Evolutionary conservation across 495 filamentous ascomycete genomes (phyloP).

Genomic region (Staphylotrichum tortipilum): DNA sequence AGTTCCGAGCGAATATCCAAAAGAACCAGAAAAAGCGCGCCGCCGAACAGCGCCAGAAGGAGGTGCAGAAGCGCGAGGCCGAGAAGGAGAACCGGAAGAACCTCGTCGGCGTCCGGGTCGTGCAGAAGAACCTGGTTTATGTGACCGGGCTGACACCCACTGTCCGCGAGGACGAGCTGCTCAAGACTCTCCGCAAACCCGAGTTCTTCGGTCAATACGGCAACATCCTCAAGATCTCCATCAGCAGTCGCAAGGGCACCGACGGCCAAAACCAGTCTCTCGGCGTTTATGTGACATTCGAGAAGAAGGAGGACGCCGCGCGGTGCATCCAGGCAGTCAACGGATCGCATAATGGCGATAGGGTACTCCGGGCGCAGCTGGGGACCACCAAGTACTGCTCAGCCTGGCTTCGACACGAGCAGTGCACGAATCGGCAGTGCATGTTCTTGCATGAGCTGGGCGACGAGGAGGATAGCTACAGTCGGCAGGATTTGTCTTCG

Average conservation of each 20-base stretch:
- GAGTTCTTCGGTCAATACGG: slow-evolving; percentile 99
- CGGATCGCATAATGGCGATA: slow-evolving; percentile 81
- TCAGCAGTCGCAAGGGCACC: slow-evolving; percentile 82
- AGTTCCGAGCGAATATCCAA: slow-evolving; percentile 77
- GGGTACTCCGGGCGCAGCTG: slow-evolving; percentile 81
- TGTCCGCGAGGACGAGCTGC: slow-evolving; percentile 80
- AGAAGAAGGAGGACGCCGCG: slow-evolving; percentile 75
- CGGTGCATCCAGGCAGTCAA: slow-evolving; percentile 87
- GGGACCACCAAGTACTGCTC: slow-evolving; percentile 99
- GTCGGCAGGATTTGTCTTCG: slow-evolving; percentile 89
- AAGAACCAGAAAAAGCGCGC: slow-evolving; percentile 87
- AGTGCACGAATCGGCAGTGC: slow-evolving; percentile 86
- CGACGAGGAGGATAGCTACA: slow-evolving; percentile 94
- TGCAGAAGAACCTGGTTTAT: slow-evolving; percentile 98
- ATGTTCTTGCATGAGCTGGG: slow-evolving; percentile 97
- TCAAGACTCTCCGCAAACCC: slow-evolving; percentile 74
- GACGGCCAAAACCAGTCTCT: slow-evolving; percentile 66
- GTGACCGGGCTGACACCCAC: slow-evolving; percentile 89
- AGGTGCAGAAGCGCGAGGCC: slow-evolving; percentile 89
- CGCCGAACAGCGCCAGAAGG: slow-evolving; percentile 76
- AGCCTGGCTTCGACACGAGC: slow-evolving; percentile 86
- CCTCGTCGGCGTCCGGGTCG: slow-evolving; percentile 84
- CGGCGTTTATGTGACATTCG: slow-evolving; percentile 95
- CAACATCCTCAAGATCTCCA: slow-evolving; percentile 96
- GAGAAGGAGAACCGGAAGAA: slow-evolving; percentile 93